Evolutionary conservation across 371 early-diverging fungal genomes (phyloP), one percentile per base, ranked within the genome.

Genomic region (Circinella minor): DNA sequence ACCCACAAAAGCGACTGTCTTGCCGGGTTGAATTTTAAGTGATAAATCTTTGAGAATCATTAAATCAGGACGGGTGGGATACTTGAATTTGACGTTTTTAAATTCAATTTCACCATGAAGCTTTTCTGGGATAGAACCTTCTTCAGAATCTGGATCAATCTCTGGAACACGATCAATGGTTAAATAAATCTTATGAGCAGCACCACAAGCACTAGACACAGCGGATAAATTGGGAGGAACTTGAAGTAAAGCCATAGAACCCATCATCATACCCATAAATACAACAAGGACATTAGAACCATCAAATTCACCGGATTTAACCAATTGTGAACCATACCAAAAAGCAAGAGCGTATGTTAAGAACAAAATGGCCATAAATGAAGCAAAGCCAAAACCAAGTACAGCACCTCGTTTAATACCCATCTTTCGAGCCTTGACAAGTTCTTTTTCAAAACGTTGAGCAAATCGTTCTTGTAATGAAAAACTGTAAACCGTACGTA

Each of bases 401-500:
- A 80, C 72, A 43, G 64, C 51, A 9, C 75, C 81, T 43, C 83
- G 84, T 66, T 81, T 84, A 47, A 82, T 68, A 8, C 89, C 90
- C 43, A 65, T 61, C 9, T 17, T 36, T 9, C 78, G 79, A 17
- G 85, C 84, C 48, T 65, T 65, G 27, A 70, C 70, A 9, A 90
- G 70, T 67, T 86, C 72, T 4, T 54, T 65, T 43, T 76, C 78
- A 78, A 91, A 97, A 38, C 86, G 77, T 17, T 75, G 67, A 14
- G 85, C 74, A 71, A 92, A 88, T 27, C 91, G 86, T 36, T 86
- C 78, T 76, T 94, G 91, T 14, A 87, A 89, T 71, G 88, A 89
- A 79, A 96, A 95, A 13, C 95, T 85, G 61, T 86, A 87, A 34
- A 95, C 92, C 2, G 96, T 96, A 62, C 95, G 88, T 55, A 97